A percentile compares a stretch with the other conserved stretches of the same genome.
Evolutionary conservation across 1,284 basidiomycete species (phyloP).

Genomic region (Pascua sp.): DNA sequence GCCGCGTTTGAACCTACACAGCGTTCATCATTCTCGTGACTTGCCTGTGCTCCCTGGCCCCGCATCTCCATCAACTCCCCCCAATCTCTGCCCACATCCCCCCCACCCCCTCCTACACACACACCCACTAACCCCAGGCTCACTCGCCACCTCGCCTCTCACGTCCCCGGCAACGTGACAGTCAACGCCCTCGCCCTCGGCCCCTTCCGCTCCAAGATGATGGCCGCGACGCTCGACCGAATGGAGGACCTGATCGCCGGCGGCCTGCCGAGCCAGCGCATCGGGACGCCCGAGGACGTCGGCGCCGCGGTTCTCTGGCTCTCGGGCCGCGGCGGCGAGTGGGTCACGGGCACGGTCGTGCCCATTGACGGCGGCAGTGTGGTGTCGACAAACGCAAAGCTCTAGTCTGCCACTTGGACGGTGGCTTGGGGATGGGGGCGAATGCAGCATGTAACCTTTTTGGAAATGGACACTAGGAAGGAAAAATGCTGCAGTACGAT

Average conservation of each 20-base stretch:
- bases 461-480: no score
- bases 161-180: constrained; percentile 63
- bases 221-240: constrained; percentile 58
- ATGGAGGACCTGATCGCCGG: constrained; percentile 54
- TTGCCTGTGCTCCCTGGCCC: no score
- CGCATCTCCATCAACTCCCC: no score
- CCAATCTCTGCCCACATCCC: no score
- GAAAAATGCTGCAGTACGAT: no score
- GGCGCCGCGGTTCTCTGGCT: constrained; percentile 63
- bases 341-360: constrained; percentile 63
- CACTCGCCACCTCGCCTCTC: constrained; percentile 60
- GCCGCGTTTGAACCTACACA: no score
- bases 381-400: constrained; percentile 33
- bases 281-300: constrained; percentile 63
- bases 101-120: no score
- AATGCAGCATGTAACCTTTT: no score
- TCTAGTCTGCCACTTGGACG: no score
- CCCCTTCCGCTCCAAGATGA: constrained; percentile 54
- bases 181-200: constrained; percentile 69
- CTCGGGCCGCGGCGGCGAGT: constrained; percentile 59
- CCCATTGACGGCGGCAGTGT: constrained; percentile 59
- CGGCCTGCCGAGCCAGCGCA: constrained; percentile 56
- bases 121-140: constrained; percentile 49
- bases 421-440: no score
- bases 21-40: no score